Evolutionary conservation across 805 yeast genomes (phyloP), one percentile per base, ranked within the genome.

Genomic region (Kodamaea neixiangensis): DNA sequence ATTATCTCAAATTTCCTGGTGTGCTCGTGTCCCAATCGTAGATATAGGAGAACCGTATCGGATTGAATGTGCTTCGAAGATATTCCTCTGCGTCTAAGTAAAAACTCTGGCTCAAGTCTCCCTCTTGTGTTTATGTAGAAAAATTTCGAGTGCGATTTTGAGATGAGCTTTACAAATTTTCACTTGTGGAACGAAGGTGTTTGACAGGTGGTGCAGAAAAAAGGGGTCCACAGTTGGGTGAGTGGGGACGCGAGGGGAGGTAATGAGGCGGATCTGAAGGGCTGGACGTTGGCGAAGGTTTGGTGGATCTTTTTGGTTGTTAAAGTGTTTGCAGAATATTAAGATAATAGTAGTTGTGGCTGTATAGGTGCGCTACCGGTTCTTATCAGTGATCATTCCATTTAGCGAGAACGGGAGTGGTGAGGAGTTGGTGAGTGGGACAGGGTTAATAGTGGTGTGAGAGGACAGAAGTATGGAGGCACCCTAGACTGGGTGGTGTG

Each of bases 151-250:
- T 9, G 21, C n/a, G 25, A 15, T 45, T 39, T 29, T 46, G 53
- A 43, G 51, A 48, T 44, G 48, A 44, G 47, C 21, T 48, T 44
- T 33, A 42, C 44, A 35, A 44, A 44, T 42, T 43, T 49, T 47
- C 46, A 37, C 41, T 19, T 25, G 31, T 25, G 31, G 10, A 37
- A 14, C 21, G 19, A 37, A 11, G 22, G 3, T 37, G 17, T 19
- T 37, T 37, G 41, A 37, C 41, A 37, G 41, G 21, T 37, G 41
- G 31, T 25, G 31, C 31, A 25, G 11, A 37, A 37, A 37, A 37
- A 37, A 37, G 41, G 41, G 41, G 41, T 25, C 41, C 41, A 37
- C 41, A 19, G 41, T 37, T 19, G 9, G 38, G 21, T 17, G 41
- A 15, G 41, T 9, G 31, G 21, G 19, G 19, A 37, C 15, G 41